Percentiles rank a stretch among this genome's conserved stretches.
Evolutionary conservation across 2,329 filamentous ascomycete genomes (phyloP).

Genomic region (Aspergillus sp.): DNA sequence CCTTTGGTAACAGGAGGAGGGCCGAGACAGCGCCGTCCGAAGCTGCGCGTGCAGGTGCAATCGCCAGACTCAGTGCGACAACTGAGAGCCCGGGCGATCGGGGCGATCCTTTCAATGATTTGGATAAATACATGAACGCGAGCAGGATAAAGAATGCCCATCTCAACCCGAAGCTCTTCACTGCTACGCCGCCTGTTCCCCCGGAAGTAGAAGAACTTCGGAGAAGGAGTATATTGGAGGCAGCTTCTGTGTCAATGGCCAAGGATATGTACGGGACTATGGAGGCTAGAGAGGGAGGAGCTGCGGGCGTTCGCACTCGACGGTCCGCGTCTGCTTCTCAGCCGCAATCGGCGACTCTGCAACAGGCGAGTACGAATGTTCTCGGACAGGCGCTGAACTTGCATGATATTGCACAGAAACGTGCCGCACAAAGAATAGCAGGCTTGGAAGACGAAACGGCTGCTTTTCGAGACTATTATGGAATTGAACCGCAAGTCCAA

Average conservation of each 20-base stretch:
- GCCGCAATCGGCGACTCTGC: constrained; percentile 23
- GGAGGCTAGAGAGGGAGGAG: constrained; percentile 41
- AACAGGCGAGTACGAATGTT: constrained; percentile 22
- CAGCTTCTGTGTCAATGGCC: constrained; percentile 86
- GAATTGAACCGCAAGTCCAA: constrained; percentile 50
- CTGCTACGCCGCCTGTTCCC: constrained; percentile 69
- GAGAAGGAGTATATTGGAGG: constrained; percentile 70
- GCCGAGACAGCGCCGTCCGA: constrained; percentile 66
- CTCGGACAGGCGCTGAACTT: constrained; percentile 48
- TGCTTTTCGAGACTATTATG: constrained; percentile 76
- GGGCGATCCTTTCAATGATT: constrained; percentile 52
- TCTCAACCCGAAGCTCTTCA: constrained; percentile 76
- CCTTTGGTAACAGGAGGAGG: constrained; percentile 61
- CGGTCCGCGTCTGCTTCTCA: constrained; percentile 30
- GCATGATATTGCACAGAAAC: constrained; percentile 82
- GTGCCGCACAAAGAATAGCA: constrained; percentile 78
- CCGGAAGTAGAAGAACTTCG: constrained; percentile 73
- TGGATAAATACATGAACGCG: constrained; percentile 48
- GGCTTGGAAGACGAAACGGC: constrained; percentile 73
- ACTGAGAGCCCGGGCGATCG: constrained; percentile 64
- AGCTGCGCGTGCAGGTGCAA: constrained; percentile 59
- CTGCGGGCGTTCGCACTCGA: constrained; percentile 33
- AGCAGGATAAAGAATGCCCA: constrained; percentile 65
- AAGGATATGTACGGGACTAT: constrained; percentile 75
- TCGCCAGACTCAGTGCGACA: constrained; percentile 55